phyloP scores from a whole-genome alignment of 306 rosid species.

The Lathyrus tuberosus region DNA sequence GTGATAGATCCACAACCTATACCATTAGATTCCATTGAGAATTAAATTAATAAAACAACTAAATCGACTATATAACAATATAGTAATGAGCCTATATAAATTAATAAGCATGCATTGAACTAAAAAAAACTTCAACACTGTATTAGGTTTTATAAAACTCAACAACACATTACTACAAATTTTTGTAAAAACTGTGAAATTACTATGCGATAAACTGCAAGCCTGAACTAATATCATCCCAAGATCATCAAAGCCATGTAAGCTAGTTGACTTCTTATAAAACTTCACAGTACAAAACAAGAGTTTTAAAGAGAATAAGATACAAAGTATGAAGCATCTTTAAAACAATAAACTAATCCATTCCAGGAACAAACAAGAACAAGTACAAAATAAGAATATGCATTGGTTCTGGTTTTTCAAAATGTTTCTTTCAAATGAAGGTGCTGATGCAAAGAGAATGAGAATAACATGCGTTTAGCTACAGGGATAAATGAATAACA shows the following conservation, averaged over 20 bases:
- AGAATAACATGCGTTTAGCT: neutral
- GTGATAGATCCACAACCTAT: slow-evolving; percentile 94
- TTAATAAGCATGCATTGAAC: slow-evolving; percentile 21
- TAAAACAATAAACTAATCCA: slow-evolving; percentile 3
- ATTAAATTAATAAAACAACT: slow-evolving; percentile 25
- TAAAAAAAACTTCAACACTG: slow-evolving; percentile 24
- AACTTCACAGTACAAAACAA: neutral
- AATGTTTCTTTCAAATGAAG: slow-evolving; percentile 16
- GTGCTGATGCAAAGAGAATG: neutral
- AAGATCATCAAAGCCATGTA: slow-evolving; percentile 20
- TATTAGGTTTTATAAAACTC: neutral
- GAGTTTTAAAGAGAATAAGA: neutral
- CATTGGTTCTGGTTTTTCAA: neutral
- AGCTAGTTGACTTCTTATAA: slow-evolving; percentile 8
- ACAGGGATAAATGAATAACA: slow-evolving; percentile 1
- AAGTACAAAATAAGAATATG: slow-evolving; percentile 5
- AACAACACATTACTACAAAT: neutral
- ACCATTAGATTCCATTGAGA: slow-evolving; percentile 33
- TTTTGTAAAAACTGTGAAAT: too few species aligned
- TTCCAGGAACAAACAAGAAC: slow-evolving; percentile 10
- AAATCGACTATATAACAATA: slow-evolving; percentile 7
- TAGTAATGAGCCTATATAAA: slow-evolving; percentile 18
- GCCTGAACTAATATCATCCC: slow-evolving; percentile 13
- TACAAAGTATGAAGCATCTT: slow-evolving; percentile 22
- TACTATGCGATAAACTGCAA: neutral